These are phyloP conservation scores for Clarkia xantiana DNA, from an alignment of 345 rosid species.

Conservation along the genomic window DNA sequence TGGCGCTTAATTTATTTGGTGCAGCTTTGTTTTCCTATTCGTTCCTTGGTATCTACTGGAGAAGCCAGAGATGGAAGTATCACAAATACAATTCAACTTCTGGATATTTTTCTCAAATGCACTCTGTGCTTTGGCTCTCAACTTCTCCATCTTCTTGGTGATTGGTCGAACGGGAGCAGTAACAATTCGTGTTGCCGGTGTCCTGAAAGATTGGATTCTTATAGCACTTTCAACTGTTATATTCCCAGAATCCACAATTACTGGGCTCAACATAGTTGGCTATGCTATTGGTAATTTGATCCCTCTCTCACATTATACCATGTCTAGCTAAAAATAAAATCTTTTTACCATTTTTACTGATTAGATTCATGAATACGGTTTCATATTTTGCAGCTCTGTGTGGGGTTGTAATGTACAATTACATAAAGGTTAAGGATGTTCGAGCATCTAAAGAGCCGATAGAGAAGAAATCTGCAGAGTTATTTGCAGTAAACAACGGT, in stretches of 20 bases:
- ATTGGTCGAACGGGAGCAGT: conserved; percentile 96
- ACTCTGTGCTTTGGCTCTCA: conserved; percentile 76
- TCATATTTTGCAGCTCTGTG: conserved; percentile 49
- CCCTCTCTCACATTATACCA: background rate
- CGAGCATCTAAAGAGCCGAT: conserved; percentile 36
- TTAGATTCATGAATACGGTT: background rate
- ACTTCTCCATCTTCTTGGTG: conserved; percentile 82
- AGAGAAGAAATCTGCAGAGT: too few relatives aligned
- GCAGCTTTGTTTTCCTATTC: conserved; percentile 89
- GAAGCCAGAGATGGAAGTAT: conserved; percentile 65
- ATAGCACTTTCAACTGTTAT: conserved; percentile 88
- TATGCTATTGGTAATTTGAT: conserved; percentile 68
- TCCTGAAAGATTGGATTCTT: conserved; percentile 91
- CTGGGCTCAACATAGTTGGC: conserved; percentile 82
- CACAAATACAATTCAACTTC: conserved; percentile 84
- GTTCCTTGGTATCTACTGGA: conserved; percentile 87
- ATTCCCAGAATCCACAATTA: conserved; percentile 84
- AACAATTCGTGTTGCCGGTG: conserved; percentile 91
- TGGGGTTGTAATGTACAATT: conserved; percentile 93
- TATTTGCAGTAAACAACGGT: too few relatives aligned
- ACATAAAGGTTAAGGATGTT: conserved; percentile 66
- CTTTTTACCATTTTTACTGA: background rate
- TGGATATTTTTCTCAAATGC: conserved; percentile 99
- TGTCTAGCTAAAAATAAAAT: too few relatives aligned
- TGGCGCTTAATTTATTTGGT: conserved; percentile 1